Evolutionary conservation across 352 stramenopile genomes (phyloP).

Genomic region (Globisporangium nagaii): DNA sequence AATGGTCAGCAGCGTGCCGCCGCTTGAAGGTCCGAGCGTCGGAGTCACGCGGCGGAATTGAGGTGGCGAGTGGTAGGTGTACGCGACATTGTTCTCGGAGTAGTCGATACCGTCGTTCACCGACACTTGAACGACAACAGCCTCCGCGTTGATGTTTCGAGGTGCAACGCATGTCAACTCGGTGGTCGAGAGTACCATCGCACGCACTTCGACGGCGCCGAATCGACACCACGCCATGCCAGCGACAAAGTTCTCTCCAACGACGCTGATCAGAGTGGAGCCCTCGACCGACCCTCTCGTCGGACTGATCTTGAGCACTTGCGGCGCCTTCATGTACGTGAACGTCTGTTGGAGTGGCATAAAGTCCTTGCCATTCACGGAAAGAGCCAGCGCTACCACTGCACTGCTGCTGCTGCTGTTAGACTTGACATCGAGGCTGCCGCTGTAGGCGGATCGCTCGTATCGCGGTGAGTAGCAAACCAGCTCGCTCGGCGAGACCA

Average conservation of each 20-base stretch:
- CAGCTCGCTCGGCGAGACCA: slow-evolving; percentile 20
- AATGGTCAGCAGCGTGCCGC: slow-evolving; percentile 54
- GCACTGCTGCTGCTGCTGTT: not conserved
- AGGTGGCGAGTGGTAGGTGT: slow-evolving; percentile 48
- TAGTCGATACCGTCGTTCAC: slow-evolving; percentile 90
- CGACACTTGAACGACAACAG: slow-evolving; percentile 57
- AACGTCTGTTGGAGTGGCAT: slow-evolving; percentile 39
- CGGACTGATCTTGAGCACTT: slow-evolving; percentile 41
- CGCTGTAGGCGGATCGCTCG: not conserved
- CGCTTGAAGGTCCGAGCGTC: slow-evolving; percentile 29
- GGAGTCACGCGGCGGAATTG: slow-evolving; percentile 48
- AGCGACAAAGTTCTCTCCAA: slow-evolving; percentile 31
- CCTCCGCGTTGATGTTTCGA: slow-evolving; percentile 21
- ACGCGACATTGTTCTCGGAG: slow-evolving; percentile 51
- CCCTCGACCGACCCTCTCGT: slow-evolving; percentile 39
- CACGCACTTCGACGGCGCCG: slow-evolving; percentile 27
- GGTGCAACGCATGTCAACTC: slow-evolving; percentile 45
- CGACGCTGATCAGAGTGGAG: slow-evolving; percentile 49
- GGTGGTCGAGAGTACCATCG: slow-evolving; percentile 26
- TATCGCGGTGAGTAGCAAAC: slow-evolving; percentile 34
- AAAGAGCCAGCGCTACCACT: slow-evolving; percentile 37
- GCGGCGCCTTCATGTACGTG: slow-evolving; percentile 32
- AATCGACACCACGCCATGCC: slow-evolving; percentile 44
- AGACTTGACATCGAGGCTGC: not conserved
- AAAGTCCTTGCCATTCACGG: slow-evolving; percentile 75